A percentile compares a stretch with the other conserved stretches of the same genome.
Conservation (phyloP, 768 basidiomycete species). For the Leccinum imitatum region DNA sequence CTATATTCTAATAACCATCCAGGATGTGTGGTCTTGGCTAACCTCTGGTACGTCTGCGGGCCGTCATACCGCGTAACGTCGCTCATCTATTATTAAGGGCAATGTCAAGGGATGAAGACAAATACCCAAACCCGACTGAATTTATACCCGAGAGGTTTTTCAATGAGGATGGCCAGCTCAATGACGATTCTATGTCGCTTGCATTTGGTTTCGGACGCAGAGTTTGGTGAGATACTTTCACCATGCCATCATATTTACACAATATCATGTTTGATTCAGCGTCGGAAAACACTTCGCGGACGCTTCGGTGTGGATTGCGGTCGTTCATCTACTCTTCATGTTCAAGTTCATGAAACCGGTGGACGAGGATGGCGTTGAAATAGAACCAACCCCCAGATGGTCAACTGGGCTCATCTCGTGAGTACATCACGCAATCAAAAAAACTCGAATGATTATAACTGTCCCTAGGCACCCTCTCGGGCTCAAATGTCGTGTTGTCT, state of each 20-base stretch:
- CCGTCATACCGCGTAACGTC: background rate
- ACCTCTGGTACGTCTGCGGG: conserved; percentile 25
- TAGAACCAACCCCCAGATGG: conserved; percentile 27
- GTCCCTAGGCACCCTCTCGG: conserved; percentile 27
- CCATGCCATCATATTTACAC: background rate
- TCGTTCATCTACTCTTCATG: conserved; percentile 29
- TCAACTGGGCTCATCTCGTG: conserved; percentile 31
- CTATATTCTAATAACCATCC: conserved; percentile 14
- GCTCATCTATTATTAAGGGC: conserved; percentile 23
- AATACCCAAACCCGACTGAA: conserved; percentile 27
- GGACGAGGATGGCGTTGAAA: conserved; percentile 27
- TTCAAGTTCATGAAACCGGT: conserved; percentile 32
- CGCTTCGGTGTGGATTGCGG: conserved; percentile 33
- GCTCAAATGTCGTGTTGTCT: conserved; percentile 29
- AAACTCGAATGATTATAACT: conserved; percentile 3
- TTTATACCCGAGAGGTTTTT: conserved; percentile 33
- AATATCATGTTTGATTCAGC: conserved; percentile 14
- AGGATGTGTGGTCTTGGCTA: conserved; percentile 33
- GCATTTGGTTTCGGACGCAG: conserved; percentile 33
- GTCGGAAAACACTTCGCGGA: conserved; percentile 32
- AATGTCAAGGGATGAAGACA: conserved; percentile 29
- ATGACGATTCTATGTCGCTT: conserved; percentile 23
- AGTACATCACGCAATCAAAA: conserved; percentile 6
- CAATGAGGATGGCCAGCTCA: conserved; percentile 23
- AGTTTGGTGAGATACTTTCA: conserved; percentile 19